Percentiles rank a stretch among this genome's conserved stretches.
Evolutionary conservation across 2,329 filamentous ascomycete species (phyloP).

Genomic region (Pyricularia sp.): DNA sequence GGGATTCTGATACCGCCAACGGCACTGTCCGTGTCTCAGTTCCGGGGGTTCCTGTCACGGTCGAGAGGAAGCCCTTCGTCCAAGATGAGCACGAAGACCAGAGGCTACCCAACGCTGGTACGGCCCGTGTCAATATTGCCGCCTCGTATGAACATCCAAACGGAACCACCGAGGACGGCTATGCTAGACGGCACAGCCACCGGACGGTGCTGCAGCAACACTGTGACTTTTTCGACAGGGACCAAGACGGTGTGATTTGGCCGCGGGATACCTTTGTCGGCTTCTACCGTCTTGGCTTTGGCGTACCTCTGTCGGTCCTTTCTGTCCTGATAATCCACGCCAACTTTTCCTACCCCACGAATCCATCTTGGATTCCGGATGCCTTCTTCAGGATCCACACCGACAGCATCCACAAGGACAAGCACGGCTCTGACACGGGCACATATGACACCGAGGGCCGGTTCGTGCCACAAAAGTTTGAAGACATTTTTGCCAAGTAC

Average conservation of each 20-base stretch:
- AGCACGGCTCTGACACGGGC: slow-evolving; percentile 33
- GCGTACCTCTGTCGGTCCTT: not conserved
- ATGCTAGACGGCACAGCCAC: not conserved
- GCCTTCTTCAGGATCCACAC: slow-evolving; percentile 18
- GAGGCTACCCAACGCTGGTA: not conserved
- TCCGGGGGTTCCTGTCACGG: not conserved
- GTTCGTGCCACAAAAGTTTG: slow-evolving; percentile 38
- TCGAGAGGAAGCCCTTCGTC: not conserved
- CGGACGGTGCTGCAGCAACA: not conserved
- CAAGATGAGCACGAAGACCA: not conserved
- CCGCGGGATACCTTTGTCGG: slow-evolving; percentile 1
- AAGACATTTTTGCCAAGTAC: slow-evolving; percentile 39
- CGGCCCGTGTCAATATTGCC: not conserved
- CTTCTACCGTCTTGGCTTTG: slow-evolving; percentile 3
- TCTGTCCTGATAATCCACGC: not conserved
- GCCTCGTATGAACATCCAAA: not conserved
- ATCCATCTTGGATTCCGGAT: not conserved
- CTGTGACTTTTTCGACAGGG: not conserved
- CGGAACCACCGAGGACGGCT: not conserved
- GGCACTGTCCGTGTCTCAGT: not conserved
- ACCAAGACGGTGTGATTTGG: not conserved
- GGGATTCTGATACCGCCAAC: not conserved
- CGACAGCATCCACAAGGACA: slow-evolving; percentile 28
- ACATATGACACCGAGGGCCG: slow-evolving; percentile 37
- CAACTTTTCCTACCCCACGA: slow-evolving; percentile 3